phyloP scores from a whole-genome alignment of 257 asterid genomes.

The Gynochthodes officinalis region DNA sequence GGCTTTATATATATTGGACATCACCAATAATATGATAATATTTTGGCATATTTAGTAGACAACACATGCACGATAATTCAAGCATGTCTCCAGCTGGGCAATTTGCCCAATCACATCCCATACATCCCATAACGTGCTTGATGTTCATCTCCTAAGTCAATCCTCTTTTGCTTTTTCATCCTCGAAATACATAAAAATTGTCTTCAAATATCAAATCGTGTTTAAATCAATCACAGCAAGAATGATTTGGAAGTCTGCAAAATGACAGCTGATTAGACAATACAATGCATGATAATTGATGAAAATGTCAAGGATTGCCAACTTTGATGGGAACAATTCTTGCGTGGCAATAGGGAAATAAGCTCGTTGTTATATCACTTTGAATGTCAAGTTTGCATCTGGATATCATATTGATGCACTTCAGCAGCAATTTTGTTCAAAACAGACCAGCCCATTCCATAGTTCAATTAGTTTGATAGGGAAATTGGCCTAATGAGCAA shows the following conservation, averaged over 20 bases:
- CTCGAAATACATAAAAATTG: neutral
- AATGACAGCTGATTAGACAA: neutral
- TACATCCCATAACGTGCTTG: neutral
- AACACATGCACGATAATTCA: neutral
- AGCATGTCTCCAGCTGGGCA: conserved; percentile 8
- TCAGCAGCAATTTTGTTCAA: neutral
- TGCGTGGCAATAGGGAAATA: neutral
- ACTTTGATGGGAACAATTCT: neutral
- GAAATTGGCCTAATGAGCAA: too few relatives aligned
- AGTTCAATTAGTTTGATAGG: too few relatives aligned
- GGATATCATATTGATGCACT: neutral
- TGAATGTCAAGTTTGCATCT: neutral
- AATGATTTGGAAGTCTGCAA: neutral
- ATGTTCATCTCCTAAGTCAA: neutral
- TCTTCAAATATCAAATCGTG: neutral
- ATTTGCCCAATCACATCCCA: conserved; percentile 4
- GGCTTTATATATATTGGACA: neutral
- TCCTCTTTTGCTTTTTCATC: neutral
- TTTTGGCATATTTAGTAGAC: neutral
- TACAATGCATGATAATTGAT: neutral
- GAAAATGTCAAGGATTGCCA: neutral
- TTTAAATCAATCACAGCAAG: neutral
- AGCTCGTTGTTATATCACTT: neutral
- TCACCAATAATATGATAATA: neutral
- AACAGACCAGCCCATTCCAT: neutral